phyloP scores from a whole-genome alignment of 257 asterid species.

The Nicotiana tomentosiformis region DNA sequence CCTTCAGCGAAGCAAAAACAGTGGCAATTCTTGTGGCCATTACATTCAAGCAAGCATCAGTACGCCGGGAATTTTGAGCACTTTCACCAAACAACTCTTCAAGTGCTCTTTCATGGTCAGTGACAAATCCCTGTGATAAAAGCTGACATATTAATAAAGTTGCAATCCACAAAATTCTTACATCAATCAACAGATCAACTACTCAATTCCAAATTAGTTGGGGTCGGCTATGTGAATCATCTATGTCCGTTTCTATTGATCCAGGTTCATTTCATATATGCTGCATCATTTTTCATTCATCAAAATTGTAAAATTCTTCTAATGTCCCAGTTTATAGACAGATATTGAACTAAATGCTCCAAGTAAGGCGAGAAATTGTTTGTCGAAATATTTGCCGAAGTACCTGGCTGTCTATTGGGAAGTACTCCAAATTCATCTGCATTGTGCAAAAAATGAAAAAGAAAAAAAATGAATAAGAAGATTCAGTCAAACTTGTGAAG shows the following conservation, averaged over 20 bases:
- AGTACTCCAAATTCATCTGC: slow-evolving; percentile 98
- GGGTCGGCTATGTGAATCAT: background rate
- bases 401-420: slow-evolving; percentile 90
- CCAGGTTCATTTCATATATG: background rate
- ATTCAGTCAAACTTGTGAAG: background rate
- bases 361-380: background rate
- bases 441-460: slow-evolving; percentile 17
- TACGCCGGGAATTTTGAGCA: slow-evolving; percentile 52
- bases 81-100: slow-evolving; percentile 73
- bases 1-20: slow-evolving; percentile 97
- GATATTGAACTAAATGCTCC: background rate
- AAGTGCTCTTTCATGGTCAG: slow-evolving; percentile 94
- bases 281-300: background rate
- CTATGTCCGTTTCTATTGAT: background rate
- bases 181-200: background rate
- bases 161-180: background rate
- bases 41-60: slow-evolving; percentile 55
- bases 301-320: background rate
- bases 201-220: background rate
- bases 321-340: background rate
- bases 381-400: background rate
- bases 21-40: slow-evolving; percentile 88
- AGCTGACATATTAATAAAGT: background rate
- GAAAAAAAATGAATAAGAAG: background rate
- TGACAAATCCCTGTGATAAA: slow-evolving; percentile 61